Percentiles rank a stretch among this genome's conserved stretches.
These are phyloP conservation scores for Kodamaea hsintzibuensis DNA, from an alignment of 805 yeast species.

Conservation along the genomic window DNA sequence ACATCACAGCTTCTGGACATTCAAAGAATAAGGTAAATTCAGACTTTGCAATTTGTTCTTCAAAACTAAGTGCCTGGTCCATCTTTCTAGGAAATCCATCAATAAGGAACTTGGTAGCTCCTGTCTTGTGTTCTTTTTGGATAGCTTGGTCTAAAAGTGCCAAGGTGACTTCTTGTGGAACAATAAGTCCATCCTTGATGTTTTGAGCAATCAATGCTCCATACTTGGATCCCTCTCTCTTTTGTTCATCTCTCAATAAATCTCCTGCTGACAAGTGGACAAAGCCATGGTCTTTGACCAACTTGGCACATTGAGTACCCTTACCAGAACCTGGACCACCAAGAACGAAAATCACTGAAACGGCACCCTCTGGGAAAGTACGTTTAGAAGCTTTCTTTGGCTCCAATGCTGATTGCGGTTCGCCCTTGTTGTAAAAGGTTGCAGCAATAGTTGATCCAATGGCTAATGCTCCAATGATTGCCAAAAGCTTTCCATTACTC, in stretches of 20 bases:
- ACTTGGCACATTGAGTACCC: conserved; percentile 91
- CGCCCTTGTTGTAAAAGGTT: conserved; percentile 40
- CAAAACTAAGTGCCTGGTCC: conserved; percentile 97
- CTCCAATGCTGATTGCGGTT: conserved; percentile 49
- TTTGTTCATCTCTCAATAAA: conserved; percentile 87
- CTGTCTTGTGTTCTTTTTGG: conserved; percentile 47
- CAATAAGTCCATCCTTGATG: conserved; percentile 86
- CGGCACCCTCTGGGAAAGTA: conserved; percentile 63
- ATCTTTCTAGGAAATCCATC: conserved; percentile 98
- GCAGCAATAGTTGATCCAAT: conserved; percentile 49
- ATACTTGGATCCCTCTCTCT: conserved; percentile 74
- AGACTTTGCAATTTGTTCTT: conserved; percentile 70
- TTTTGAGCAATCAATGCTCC: conserved; percentile 84
- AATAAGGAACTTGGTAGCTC: conserved; percentile 67
- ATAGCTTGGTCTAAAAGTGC: conserved; percentile 83
- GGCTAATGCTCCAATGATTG: conserved; percentile 48
- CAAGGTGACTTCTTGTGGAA: conserved; percentile 90
- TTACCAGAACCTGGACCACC: conserved; percentile 99
- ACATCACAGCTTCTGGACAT: conserved; percentile 82
- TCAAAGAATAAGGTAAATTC: conserved; percentile 74
- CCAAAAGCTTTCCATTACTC: conserved; percentile 27
- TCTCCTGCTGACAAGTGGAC: conserved; percentile 97
- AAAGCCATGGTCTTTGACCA: conserved; percentile 78
- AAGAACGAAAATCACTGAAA: conserved; percentile 82
- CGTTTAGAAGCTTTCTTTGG: conserved; percentile 26